phyloP scores from a whole-genome alignment of 352 stramenopile genomes.

The Pythium insidiosum region DNA sequence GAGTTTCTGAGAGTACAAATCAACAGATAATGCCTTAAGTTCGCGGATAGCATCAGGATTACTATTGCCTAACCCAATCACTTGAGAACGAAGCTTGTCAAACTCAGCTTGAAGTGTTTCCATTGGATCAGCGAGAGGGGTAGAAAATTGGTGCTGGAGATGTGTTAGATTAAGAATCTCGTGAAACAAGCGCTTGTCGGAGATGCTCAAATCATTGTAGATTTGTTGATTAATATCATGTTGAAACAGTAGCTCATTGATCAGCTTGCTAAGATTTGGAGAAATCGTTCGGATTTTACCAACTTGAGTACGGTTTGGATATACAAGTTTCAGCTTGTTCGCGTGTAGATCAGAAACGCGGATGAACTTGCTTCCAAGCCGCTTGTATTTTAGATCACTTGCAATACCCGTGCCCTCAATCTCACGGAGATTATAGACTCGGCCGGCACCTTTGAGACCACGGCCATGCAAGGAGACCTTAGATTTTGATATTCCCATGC shows the following conservation, averaged over 20 bases:
- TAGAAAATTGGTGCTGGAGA: slow-evolving; percentile 1
- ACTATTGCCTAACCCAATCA: slow-evolving; percentile 4
- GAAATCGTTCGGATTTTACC: background rate
- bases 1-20: slow-evolving; percentile 8
- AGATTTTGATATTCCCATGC: no score
- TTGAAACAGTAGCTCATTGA: slow-evolving; percentile 8
- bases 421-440: background rate
- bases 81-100: slow-evolving; percentile 2
- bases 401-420: slow-evolving; percentile 6
- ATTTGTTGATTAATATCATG: slow-evolving; percentile 4
- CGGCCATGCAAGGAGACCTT: background rate
- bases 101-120: slow-evolving; percentile 5
- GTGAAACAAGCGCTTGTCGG: slow-evolving; percentile 2
- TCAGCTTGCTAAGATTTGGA: background rate
- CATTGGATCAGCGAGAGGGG: background rate
- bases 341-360: background rate
- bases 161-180: slow-evolving; percentile 6
- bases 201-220: slow-evolving; percentile 2
- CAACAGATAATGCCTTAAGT: slow-evolving; percentile 3
- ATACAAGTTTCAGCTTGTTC: slow-evolving; percentile 3
- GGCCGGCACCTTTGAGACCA: background rate
- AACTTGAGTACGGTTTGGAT: slow-evolving; percentile 2
- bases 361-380: slow-evolving; percentile 7
- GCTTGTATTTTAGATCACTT: slow-evolving; percentile 7
- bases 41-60: slow-evolving; percentile 5